A percentile compares a stretch with the other conserved stretches of the same genome.
Evolutionary conservation across 2,329 filamentous ascomycete genomes (phyloP).

Genomic region (Aspergillus thermomutatus): DNA sequence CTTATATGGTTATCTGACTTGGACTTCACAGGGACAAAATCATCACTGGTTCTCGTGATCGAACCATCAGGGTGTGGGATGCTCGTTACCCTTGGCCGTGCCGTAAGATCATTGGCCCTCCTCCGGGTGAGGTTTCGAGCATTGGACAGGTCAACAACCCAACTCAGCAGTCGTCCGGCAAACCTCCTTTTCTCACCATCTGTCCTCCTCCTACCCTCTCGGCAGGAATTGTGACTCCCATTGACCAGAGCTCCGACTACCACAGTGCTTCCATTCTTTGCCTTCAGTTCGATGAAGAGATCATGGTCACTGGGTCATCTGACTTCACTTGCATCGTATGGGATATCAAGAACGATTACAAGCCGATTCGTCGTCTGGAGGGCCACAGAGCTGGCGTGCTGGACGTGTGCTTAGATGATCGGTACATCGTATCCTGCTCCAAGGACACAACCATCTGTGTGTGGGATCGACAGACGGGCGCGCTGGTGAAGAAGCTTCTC

Average conservation of each 20-base stretch:
- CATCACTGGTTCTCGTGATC: slow-evolving; percentile 92
- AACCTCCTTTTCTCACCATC: slow-evolving; percentile 46
- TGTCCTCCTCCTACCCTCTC: slow-evolving; percentile 51
- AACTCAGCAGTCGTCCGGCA: slow-evolving; percentile 37
- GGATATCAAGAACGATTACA: slow-evolving; percentile 74
- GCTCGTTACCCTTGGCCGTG: slow-evolving; percentile 79
- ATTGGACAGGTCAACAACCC: slow-evolving; percentile 47
- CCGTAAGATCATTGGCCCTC: slow-evolving; percentile 76
- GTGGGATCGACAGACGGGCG: slow-evolving; percentile 81
- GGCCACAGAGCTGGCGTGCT: slow-evolving; percentile 85
- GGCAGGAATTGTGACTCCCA: slow-evolving; percentile 48
- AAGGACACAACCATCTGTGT: slow-evolving; percentile 94
- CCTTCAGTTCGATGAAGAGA: slow-evolving; percentile 87
- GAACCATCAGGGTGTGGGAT: slow-evolving; percentile 95
- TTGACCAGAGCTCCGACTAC: slow-evolving; percentile 50
- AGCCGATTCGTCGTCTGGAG: slow-evolving; percentile 71
- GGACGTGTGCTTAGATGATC: slow-evolving; percentile 87
- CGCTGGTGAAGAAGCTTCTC: slow-evolving; percentile 70
- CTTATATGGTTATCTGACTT: slow-evolving; percentile 24
- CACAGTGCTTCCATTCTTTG: slow-evolving; percentile 93
- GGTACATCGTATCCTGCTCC: slow-evolving; percentile 93
- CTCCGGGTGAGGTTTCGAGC: slow-evolving; percentile 51
- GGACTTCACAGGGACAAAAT: slow-evolving; percentile 72
- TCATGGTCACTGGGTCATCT: slow-evolving; percentile 92
- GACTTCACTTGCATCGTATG: slow-evolving; percentile 90